Evolutionary conservation across 2,329 filamentous ascomycete species (phyloP), one percentile per base, ranked within the genome.

Genomic region (Trichoderma aggressivum): DNA sequence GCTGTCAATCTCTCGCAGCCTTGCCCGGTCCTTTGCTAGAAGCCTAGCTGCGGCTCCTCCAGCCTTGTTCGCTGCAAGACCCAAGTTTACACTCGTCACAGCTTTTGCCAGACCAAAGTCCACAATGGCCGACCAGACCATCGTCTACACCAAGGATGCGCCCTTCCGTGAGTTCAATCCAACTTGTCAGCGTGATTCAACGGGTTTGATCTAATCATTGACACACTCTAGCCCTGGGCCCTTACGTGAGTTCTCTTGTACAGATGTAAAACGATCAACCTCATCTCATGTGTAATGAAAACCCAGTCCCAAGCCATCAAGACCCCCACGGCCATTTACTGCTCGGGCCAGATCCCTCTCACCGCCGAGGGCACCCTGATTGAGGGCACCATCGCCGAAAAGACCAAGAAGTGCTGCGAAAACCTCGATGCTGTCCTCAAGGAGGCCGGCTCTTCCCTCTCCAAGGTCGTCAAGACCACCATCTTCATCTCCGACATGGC

Each of bases 401-500:
- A 89, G 83, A 90, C 89, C 32, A 82, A 83, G 66, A 84, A 86
- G 75, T 89, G 87, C 82, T 86, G 93, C 81, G 85, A 92, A 82
- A 97, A 97, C 83, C 88, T 98, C 78, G 87, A 91, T 81, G 92
- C 92, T 56, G 93, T 98, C 71, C 89, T 98, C 65, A 88, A 90
- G 72, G 93, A 91, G 76, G 94, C 94, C 28, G 94, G 93, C 68
- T 94, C 92, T 26, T 89, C 87, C 66, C 87, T 98, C 72, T 83
- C 88, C 74, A 92, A 90, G 82, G 91, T 97, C 60, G 92, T 98
- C 84, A 97, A 98, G 88, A 92, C 94, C 77, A 93, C 90, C 80
- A 91, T 97, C 79, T 98, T 98, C 87, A 84, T 98, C 73, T 91
- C 92, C 64, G 92, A 97, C 82, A 98, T 98, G 95, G 88, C 87